Evolutionary conservation across 2,329 filamentous ascomycete genomes (phyloP).

Genomic region (Colletotrichum tropicale): DNA sequence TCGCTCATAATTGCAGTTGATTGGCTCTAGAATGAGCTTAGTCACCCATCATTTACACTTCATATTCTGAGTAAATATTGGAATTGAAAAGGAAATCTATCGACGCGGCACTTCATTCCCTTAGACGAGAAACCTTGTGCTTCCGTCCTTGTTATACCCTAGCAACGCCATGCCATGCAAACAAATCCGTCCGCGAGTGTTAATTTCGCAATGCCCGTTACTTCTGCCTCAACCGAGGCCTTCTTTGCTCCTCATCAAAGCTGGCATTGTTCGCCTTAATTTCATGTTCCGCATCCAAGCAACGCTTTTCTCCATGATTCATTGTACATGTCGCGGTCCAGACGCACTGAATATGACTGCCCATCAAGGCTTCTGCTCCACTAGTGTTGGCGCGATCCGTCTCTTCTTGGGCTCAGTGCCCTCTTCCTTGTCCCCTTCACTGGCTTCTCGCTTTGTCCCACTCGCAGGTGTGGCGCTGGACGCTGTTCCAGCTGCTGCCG

Average conservation of each 20-base stretch:
- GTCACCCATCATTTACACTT: background rate
- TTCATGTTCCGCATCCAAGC: constrained; percentile 4
- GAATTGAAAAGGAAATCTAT: background rate
- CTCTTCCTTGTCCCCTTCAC: constrained; percentile 59
- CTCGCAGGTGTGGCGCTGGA: constrained; percentile 25
- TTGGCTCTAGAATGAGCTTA: background rate
- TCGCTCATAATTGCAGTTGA: background rate
- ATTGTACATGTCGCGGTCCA: constrained; percentile 8
- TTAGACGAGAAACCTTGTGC: background rate
- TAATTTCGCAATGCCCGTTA: background rate
- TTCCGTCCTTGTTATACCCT: constrained; percentile 13
- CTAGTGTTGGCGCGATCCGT: constrained; percentile 70
- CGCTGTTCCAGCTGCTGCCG: background rate
- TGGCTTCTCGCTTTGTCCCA: constrained; percentile 62
- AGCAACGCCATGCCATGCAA: constrained; percentile 22
- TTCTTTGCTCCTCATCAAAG: background rate
- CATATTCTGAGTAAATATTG: background rate
- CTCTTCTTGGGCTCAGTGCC: constrained; percentile 68
- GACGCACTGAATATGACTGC: background rate
- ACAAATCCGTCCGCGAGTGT: constrained; percentile 9
- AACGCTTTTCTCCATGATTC: constrained; percentile 14
- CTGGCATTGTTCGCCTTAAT: background rate
- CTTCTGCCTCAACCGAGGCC: background rate
- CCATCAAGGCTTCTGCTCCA: constrained; percentile 35
- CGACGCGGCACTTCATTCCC: background rate